Evolutionary conservation across 192 early-diverging fungal species (phyloP).

Genomic region (Cladochytrium replicatum): DNA sequence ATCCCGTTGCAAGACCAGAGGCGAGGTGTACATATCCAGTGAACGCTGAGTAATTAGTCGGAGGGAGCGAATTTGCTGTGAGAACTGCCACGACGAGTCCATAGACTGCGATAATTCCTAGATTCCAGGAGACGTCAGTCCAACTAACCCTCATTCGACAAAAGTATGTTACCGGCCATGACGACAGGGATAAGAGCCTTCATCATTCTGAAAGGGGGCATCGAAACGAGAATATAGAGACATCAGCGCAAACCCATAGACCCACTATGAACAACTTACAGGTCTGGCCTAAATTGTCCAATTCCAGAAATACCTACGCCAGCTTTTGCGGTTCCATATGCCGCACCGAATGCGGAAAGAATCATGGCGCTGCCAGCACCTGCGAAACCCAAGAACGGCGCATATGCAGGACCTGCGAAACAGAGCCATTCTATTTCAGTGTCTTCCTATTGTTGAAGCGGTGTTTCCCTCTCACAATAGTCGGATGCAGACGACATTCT

Average conservation of each 20-base stretch:
- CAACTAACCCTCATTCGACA: too few species aligned
- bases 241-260: constrained; percentile 17
- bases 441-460: too few species aligned
- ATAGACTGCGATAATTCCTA: constrained; percentile 98
- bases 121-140: neutral
- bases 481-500: too few species aligned
- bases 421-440: too few species aligned
- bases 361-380: constrained; percentile 89
- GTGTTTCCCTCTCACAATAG: too few species aligned
- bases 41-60: constrained; percentile 23
- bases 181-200: constrained; percentile 83
- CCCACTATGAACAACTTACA: constrained; percentile 53
- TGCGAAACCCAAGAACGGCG: constrained; percentile 91
- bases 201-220: constrained; percentile 25
- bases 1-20: constrained; percentile 69
- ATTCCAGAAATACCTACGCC: constrained; percentile 82
- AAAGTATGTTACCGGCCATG: constrained; percentile 51
- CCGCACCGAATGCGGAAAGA: constrained; percentile 83
- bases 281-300: constrained; percentile 77
- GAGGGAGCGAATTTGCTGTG: constrained; percentile 29
- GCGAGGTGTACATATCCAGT: constrained; percentile 71
- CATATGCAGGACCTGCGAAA: constrained; percentile 89
- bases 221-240: too few species aligned
- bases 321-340: constrained; percentile 86
- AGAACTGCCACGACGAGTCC: constrained; percentile 95